Conservation (phyloP, 805 yeast species). For the Schizosaccharomyces pombe region DNA sequence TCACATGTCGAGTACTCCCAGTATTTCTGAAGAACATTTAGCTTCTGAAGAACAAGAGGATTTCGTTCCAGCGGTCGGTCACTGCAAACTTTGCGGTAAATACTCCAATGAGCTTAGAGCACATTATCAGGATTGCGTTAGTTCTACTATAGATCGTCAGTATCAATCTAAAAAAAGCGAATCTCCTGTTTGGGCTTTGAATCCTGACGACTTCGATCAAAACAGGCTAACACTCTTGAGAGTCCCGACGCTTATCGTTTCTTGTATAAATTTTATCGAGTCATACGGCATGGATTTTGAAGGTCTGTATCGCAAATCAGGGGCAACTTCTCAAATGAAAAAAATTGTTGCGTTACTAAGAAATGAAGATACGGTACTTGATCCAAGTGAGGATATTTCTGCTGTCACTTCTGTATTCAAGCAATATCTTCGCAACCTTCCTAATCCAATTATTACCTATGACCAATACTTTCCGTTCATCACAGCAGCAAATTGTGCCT, state of each 20-base stretch:
- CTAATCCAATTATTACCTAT: conserved; percentile 63
- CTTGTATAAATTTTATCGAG: conserved; percentile 61
- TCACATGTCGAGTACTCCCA: neutral
- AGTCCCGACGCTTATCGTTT: conserved; percentile 41
- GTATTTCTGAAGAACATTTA: neutral
- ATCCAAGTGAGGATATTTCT: conserved; percentile 38
- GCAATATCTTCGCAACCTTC: conserved; percentile 61
- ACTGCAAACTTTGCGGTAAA: neutral
- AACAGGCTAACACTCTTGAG: neutral
- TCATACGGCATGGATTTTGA: conserved; percentile 48
- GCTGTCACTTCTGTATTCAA: conserved; percentile 74
- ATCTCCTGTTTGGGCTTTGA: neutral
- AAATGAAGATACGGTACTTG: conserved; percentile 11
- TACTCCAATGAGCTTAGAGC: neutral
- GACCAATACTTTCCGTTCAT: conserved; percentile 45
- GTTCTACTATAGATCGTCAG: neutral
- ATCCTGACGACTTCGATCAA: neutral
- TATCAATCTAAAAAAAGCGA: neutral
- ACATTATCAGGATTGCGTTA: neutral
- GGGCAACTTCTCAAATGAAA: conserved; percentile 46
- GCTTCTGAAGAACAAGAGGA: neutral
- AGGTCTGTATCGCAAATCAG: conserved; percentile 80
- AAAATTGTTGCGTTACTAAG: conserved; percentile 21
- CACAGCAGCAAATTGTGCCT: conserved; percentile 17
- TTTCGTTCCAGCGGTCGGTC: neutral